Evolutionary conservation across 2,329 filamentous ascomycete species (phyloP).

Genomic region (Sporothrix phasma): DNA sequence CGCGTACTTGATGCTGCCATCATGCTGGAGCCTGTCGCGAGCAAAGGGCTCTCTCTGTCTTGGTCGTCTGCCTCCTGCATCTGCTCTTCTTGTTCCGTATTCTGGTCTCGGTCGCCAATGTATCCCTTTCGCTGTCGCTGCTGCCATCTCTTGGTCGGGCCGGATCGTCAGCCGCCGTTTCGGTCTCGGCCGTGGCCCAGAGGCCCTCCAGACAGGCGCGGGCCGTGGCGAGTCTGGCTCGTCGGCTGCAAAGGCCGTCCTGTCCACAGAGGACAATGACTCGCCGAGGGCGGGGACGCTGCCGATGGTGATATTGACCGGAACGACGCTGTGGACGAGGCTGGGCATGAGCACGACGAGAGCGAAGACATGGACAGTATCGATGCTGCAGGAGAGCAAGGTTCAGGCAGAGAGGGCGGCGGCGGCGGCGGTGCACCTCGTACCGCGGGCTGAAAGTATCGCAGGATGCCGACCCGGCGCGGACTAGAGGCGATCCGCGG

Average conservation of each 20-base stretch:
- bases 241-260: neutral
- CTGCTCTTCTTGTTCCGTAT: neutral
- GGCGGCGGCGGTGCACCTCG: neutral
- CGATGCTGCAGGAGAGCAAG: neutral
- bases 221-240: neutral
- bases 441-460: conserved; percentile 18
- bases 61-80: neutral
- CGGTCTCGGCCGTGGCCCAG: conserved; percentile 7
- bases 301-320: neutral
- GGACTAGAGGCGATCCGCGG: neutral
- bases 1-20: conserved; percentile 10
- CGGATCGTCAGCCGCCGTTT: conserved; percentile 19
- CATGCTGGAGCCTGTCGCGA: neutral
- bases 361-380: conserved; percentile 8
- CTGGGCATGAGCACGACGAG: neutral
- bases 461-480: conserved; percentile 16
- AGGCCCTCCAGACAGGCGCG: neutral
- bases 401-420: neutral
- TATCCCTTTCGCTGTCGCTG: too few species aligned
- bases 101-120: too few species aligned
- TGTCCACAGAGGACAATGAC: neutral
- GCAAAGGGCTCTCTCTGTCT: neutral
- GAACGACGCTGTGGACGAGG: conserved; percentile 9
- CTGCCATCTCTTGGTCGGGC: conserved; percentile 6
- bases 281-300: neutral